Conservation (phyloP, 768 basidiomycete genomes). For the Boletus rex-veris region DNA sequence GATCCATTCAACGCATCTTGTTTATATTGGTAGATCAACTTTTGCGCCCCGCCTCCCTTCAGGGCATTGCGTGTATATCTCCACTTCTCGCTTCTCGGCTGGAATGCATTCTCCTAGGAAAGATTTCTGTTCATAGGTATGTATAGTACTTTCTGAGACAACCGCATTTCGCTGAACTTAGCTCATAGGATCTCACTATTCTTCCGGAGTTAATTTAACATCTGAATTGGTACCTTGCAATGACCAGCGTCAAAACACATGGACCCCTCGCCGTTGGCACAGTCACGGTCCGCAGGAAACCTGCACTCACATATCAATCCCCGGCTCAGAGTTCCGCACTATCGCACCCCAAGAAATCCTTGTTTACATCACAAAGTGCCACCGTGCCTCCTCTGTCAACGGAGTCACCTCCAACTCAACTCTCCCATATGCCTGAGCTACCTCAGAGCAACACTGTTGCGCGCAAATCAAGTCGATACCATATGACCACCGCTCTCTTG, state of each 20-base stretch:
- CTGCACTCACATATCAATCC: conserved; percentile 54
- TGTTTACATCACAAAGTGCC: conserved; percentile 16
- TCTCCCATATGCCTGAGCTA: conserved; percentile 9
- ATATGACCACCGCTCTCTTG: conserved; percentile 43
- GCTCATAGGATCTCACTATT: conserved; percentile 10
- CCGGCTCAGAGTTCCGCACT: conserved; percentile 39
- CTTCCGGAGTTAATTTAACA: conserved; percentile 6
- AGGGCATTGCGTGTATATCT: conserved; percentile 14
- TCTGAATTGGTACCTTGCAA: conserved; percentile 5
- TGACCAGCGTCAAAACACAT: conserved; percentile 24
- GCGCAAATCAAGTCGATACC: conserved; percentile 14
- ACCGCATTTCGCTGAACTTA: not conserved
- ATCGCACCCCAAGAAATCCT: conserved; percentile 19
- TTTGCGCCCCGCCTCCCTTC: conserved; percentile 4
- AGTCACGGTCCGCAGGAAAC: conserved; percentile 50
- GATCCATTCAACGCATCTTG: conserved; percentile 19
- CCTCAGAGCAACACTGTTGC: conserved; percentile 13
- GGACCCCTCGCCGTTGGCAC: conserved; percentile 7
- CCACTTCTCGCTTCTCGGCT: conserved; percentile 10
- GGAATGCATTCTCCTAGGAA: conserved; percentile 22
- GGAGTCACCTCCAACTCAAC: conserved; percentile 12
- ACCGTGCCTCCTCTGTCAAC: conserved; percentile 10
- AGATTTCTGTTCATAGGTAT: conserved; percentile 21
- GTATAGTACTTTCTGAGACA: not conserved
- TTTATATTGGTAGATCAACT: conserved; percentile 18